phyloP scores from a whole-genome alignment of 345 rosid species.

The Pugionium cornutum region DNA sequence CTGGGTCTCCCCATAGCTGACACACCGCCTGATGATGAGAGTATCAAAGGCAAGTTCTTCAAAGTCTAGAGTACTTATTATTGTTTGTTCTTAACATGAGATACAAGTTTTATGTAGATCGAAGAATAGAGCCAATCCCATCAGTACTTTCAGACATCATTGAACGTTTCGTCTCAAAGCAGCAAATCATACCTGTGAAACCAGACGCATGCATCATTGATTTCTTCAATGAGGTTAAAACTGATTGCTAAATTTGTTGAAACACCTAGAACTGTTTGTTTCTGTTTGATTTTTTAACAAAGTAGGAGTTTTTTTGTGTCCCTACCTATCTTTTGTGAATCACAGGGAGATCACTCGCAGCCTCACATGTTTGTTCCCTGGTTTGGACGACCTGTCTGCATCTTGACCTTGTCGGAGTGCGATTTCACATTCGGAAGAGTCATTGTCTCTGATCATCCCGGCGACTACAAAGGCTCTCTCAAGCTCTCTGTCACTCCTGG shows the following conservation, averaged over 20 bases:
- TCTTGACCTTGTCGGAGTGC: slow-evolving; percentile 78
- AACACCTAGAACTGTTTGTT: not conserved
- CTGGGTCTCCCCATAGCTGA: slow-evolving; percentile 81
- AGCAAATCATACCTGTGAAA: slow-evolving; percentile 63
- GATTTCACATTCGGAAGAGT: slow-evolving; percentile 77
- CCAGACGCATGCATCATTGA: slow-evolving; percentile 90
- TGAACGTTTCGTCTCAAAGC: slow-evolving; percentile 59
- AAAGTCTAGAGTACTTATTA: not conserved
- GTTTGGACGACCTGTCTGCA: slow-evolving; percentile 74
- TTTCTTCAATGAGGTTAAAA: slow-evolving; percentile 70
- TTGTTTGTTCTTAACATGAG: not conserved
- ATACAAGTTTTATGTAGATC: slow-evolving; percentile 47
- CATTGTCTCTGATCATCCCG: slow-evolving; percentile 60
- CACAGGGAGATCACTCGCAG: slow-evolving; percentile 89
- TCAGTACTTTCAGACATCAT: slow-evolving; percentile 70
- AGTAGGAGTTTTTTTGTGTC: slow-evolving; percentile 6
- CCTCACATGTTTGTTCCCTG: slow-evolving; percentile 73
- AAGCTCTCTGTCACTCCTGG: slow-evolving; percentile 81
- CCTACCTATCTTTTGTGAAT: slow-evolving; percentile 7
- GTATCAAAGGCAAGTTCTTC: slow-evolving; percentile 59
- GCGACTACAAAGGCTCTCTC: slow-evolving; percentile 81
- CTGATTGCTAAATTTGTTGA: slow-evolving; percentile 6
- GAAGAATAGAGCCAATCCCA: slow-evolving; percentile 70
- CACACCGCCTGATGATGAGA: slow-evolving; percentile 70
- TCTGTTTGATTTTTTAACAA: not conserved